Percentiles rank a stretch among this genome's conserved stretches.
Conservation (phyloP, 2,329 filamentous ascomycete genomes). For the Colletotrichum somersetense region DNA sequence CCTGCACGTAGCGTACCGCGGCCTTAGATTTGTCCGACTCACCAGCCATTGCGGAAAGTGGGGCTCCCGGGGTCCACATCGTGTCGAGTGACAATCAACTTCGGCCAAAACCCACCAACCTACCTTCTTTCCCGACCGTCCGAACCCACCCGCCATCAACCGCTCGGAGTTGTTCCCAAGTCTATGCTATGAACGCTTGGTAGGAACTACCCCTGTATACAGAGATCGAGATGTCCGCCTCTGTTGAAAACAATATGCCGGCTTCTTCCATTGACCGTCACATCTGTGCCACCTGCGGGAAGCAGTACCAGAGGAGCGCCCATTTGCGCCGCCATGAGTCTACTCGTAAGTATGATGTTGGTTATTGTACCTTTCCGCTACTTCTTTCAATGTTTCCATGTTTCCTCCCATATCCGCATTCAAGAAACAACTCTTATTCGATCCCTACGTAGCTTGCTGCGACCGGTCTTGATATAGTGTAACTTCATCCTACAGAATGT, state of each 20-base stretch:
- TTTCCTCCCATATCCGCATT: neutral
- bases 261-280: conserved; percentile 17
- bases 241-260: conserved; percentile 7
- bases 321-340: conserved; percentile 47
- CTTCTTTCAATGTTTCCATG: neutral
- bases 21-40: conserved; percentile 29
- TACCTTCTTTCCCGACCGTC: conserved; percentile 10
- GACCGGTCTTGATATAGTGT: neutral
- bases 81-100: conserved; percentile 8
- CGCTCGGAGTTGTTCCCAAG: neutral
- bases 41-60: neutral
- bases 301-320: conserved; percentile 46
- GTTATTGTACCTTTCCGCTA: neutral
- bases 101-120: conserved; percentile 42
- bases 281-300: conserved; percentile 45
- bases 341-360: conserved; percentile 43
- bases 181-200: neutral
- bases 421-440: too few relatives aligned
- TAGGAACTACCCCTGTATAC: neutral
- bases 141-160: conserved; percentile 18
- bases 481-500: neutral
- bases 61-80: neutral
- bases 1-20: conserved; percentile 8
- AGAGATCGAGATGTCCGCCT: neutral
- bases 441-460: neutral